These are phyloP conservation scores for Aspergillus sp. DNA, from an alignment of 2,329 filamentous ascomycete species.

Conservation along the genomic window DNA sequence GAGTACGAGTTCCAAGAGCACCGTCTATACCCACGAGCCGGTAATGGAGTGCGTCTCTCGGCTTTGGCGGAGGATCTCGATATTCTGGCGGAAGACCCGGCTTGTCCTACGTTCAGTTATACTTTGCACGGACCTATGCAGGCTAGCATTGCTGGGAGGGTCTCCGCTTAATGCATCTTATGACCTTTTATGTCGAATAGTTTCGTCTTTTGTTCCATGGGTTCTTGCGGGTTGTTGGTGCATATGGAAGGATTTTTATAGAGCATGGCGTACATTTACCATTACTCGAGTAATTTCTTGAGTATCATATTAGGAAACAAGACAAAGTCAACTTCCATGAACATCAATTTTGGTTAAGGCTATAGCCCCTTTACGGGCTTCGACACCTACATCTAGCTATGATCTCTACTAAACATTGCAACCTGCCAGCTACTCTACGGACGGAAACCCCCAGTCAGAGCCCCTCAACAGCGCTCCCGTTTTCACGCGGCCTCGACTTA, in stretches of 20 bases:
- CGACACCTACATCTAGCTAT: background rate
- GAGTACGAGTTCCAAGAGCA: constrained; percentile 56
- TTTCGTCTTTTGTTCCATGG: background rate
- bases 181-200: background rate
- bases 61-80: background rate
- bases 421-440: constrained; percentile 2
- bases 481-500: constrained; percentile 28
- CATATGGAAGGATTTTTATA: constrained; percentile 1
- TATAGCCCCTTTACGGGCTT: background rate
- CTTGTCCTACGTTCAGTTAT: constrained; percentile 62
- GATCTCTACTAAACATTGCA: background rate
- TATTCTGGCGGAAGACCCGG: constrained; percentile 54
- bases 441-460: constrained; percentile 7
- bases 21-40: constrained; percentile 66
- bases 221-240: background rate
- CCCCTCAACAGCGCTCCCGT: constrained; percentile 8
- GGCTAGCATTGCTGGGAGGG: constrained; percentile 12
- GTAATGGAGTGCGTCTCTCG: constrained; percentile 63
- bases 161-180: constrained; percentile 20
- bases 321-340: background rate
- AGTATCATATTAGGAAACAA: too few species aligned
- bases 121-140: constrained; percentile 35
- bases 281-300: background rate
- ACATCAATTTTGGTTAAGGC: background rate
- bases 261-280: background rate